Conservation (phyloP, 345 rosid genomes). For the Euphorbia peplus region DNA sequence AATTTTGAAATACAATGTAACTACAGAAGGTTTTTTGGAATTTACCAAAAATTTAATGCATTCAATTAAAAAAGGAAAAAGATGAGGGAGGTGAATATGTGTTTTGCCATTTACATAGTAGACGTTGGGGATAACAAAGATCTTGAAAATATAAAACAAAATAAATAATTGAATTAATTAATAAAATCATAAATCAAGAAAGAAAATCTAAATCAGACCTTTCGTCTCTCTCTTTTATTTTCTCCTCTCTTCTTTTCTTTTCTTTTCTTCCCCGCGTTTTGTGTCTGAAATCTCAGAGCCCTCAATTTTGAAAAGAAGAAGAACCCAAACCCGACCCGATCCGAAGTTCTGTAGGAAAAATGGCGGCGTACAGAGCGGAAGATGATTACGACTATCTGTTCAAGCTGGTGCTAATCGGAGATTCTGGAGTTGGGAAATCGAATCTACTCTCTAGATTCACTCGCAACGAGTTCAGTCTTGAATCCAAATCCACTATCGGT, state of each 20-base stretch:
- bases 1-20: no score
- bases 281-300: neutral
- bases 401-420: conserved; percentile 74
- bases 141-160: no score
- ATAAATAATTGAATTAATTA: neutral
- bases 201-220: neutral
- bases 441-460: conserved; percentile 73
- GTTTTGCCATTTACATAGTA: no score
- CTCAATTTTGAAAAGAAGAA: neutral
- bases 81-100: no score
- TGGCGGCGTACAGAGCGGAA: conserved; percentile 75
- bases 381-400: conserved; percentile 83
- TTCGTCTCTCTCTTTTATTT: neutral
- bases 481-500: conserved; percentile 80
- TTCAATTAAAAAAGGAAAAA: no score
- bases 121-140: no score
- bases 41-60: no score
- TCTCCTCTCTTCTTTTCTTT: neutral
- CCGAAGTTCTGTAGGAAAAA: conserved; percentile 2
- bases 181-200: neutral
- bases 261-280: neutral
- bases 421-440: conserved; percentile 82
- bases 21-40: no score
- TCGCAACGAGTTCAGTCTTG: conserved; percentile 74
- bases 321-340: neutral